These are phyloP conservation scores for Lenzites betulinus DNA, from an alignment of 768 basidiomycete species.

Conservation along the genomic window DNA sequence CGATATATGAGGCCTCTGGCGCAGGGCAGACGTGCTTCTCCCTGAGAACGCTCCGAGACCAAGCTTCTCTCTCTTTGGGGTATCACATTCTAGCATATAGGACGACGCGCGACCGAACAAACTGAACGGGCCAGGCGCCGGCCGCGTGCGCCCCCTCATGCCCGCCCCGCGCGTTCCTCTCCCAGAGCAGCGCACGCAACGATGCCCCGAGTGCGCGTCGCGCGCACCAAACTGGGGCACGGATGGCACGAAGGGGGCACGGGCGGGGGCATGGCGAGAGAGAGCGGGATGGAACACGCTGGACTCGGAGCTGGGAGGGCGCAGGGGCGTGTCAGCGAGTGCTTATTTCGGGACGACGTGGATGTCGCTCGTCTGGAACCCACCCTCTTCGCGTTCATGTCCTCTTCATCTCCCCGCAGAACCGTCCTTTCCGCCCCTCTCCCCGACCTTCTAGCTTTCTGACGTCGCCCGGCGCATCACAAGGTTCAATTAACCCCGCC, in stretches of 20 bases:
- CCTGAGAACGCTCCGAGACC: background rate
- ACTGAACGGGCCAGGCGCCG: background rate
- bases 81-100: slow-evolving; percentile 9
- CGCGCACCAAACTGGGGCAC: too few species aligned
- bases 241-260: too few species aligned
- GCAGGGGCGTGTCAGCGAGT: slow-evolving; percentile 1
- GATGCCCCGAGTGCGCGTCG: background rate
- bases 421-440: slow-evolving; percentile 9
- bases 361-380: slow-evolving; percentile 8
- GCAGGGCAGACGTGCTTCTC: slow-evolving; percentile 4
- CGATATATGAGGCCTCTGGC: slow-evolving; percentile 12
- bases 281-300: slow-evolving; percentile 1
- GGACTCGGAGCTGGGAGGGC: background rate
- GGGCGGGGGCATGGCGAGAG: background rate
- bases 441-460: slow-evolving; percentile 6
- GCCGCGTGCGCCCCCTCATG: slow-evolving; percentile 5
- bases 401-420: slow-evolving; percentile 5
- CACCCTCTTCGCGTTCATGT: background rate
- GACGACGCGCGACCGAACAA: slow-evolving; percentile 5
- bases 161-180: background rate
- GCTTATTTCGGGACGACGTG: slow-evolving; percentile 4
- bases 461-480: slow-evolving; percentile 3
- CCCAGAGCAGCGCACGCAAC: background rate
- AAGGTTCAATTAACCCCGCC: slow-evolving; percentile 9
- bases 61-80: slow-evolving; percentile 8